These are phyloP conservation scores for Leersia perrieri DNA, from an alignment of 176 grass and related monocot genomes.

Conservation along the genomic window DNA sequence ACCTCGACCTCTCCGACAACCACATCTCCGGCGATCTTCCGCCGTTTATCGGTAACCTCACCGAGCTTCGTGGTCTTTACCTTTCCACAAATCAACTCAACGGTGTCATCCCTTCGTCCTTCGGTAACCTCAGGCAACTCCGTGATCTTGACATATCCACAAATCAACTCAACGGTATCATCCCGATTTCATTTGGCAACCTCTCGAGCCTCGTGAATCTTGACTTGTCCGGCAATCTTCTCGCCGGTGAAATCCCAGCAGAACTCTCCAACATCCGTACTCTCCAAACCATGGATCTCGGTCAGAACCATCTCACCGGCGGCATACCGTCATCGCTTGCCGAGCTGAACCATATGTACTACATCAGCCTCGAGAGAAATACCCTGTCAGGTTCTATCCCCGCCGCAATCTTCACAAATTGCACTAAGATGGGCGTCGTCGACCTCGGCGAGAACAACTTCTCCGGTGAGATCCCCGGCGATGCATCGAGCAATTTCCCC, in stretches of 20 bases:
- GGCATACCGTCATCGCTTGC: slow-evolving; percentile 50
- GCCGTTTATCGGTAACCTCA: slow-evolving; percentile 38
- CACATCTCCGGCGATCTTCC: slow-evolving; percentile 28
- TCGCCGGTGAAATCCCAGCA: slow-evolving; percentile 51
- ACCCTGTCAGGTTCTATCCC: slow-evolving; percentile 52
- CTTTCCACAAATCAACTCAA: slow-evolving; percentile 37
- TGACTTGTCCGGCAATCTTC: slow-evolving; percentile 32
- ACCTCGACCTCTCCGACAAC: slow-evolving; percentile 54
- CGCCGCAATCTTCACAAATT: slow-evolving; percentile 47
- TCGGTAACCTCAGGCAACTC: slow-evolving; percentile 38
- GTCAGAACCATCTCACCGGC: slow-evolving; percentile 41
- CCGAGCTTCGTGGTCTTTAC: slow-evolving; percentile 33
- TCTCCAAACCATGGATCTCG: slow-evolving; percentile 4
- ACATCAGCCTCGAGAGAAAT: slow-evolving; percentile 43
- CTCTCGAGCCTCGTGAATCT: slow-evolving; percentile 28
- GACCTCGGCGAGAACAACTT: slow-evolving; percentile 52
- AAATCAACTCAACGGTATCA: slow-evolving; percentile 34
- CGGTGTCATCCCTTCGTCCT: background rate
- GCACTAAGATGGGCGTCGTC: slow-evolving; percentile 2
- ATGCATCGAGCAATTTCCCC: background rate
- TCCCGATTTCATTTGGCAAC: slow-evolving; percentile 15
- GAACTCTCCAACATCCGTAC: slow-evolving; percentile 51
- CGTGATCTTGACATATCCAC: slow-evolving; percentile 9
- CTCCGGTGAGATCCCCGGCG: slow-evolving; percentile 44
- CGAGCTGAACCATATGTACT: slow-evolving; percentile 9